Evolutionary conservation across 2,329 filamentous ascomycete species (phyloP), one percentile per base, ranked within the genome.

Genomic region (Juglanconis oblonga): DNA sequence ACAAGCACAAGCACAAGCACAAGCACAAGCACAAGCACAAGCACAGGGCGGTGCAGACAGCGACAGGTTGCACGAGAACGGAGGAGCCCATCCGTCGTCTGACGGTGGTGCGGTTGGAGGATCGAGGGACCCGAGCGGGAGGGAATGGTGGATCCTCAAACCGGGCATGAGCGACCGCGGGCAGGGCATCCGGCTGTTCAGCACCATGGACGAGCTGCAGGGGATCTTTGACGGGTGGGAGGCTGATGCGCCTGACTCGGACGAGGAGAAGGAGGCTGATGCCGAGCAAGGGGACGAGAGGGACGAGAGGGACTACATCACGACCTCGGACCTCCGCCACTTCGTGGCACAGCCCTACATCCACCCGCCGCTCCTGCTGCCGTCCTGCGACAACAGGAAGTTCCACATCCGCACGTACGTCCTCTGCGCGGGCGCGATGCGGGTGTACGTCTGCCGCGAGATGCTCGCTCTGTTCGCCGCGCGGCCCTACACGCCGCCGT

Each of bases 131-230:
- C 38, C 47, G 10, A 36, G 74, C 35, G 76, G 82, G 47, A 81
- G 83, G 61, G 87, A 96, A 71, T 99, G 94, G 94, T 99, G 95
- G 95, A 98, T 99, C 66, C 74, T 99, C 62, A 99, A 99, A 76
- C 94, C 95, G 0, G 90, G 94, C 8, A 98, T 99, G 95, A 97
- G 92, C 73, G 95, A 99, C 71, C 85, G 94, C 31, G 95, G 94
- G 0, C 93, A 97, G 72, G 95, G 95, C 1, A 97, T 99, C 60
- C 79, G 91, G 44, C 78, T 99, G 0, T 99, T 99, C 73, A 90
- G 86, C 67, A 91, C 87, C 2, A 90, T 95, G 78, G 87, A 88
- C 58, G 88, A 96, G 70, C 77, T 99, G n/a, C 88, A 89, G 62
- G 81, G 72, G 13, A 95, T 99, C 57, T 99, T 98, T 70, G 92